A percentile compares a stretch with the other conserved stretches of the same genome.
Evolutionary conservation across 2,329 filamentous ascomycete genomes (phyloP).

Genomic region (Nakataea oryzae): DNA sequence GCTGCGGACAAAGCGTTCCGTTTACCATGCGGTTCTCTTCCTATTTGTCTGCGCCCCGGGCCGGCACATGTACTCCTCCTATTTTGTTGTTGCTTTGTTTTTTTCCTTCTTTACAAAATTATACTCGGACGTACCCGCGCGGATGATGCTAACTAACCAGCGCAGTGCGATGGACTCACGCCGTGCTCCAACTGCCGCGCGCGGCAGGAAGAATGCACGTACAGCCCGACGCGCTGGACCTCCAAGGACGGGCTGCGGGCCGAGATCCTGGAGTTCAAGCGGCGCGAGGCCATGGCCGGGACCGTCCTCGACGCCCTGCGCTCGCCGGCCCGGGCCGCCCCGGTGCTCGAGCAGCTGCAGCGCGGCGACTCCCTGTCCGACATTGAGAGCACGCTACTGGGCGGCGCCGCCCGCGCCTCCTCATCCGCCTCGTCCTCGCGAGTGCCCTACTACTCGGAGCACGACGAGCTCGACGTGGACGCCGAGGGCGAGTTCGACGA

Average conservation of each 20-base stretch:
- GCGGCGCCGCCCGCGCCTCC: neutral
- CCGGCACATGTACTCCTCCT: no score
- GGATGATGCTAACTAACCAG: neutral
- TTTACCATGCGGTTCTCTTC: no score
- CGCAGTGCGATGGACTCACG: neutral
- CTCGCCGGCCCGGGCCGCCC: neutral
- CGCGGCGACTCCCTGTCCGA: neutral
- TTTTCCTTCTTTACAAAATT: neutral
- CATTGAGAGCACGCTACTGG: neutral
- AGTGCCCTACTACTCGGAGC: neutral
- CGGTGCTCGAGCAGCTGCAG: conserved; percentile 1
- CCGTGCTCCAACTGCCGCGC: conserved; percentile 2
- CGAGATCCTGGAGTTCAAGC: conserved; percentile 1
- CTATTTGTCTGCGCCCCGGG: no score
- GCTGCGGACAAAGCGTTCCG: neutral
- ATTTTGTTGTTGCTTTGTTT: no score
- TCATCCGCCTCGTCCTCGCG: neutral
- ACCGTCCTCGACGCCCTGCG: neutral
- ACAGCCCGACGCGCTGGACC: neutral
- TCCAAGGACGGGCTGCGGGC: conserved; percentile 3
- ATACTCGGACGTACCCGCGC: neutral
- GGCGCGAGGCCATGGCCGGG: neutral
- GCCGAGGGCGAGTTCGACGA: neutral
- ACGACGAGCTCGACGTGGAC: neutral
- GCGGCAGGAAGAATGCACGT: neutral